Conservation (phyloP, 441 rosid species). For the Erysimum cheiri region DNA sequence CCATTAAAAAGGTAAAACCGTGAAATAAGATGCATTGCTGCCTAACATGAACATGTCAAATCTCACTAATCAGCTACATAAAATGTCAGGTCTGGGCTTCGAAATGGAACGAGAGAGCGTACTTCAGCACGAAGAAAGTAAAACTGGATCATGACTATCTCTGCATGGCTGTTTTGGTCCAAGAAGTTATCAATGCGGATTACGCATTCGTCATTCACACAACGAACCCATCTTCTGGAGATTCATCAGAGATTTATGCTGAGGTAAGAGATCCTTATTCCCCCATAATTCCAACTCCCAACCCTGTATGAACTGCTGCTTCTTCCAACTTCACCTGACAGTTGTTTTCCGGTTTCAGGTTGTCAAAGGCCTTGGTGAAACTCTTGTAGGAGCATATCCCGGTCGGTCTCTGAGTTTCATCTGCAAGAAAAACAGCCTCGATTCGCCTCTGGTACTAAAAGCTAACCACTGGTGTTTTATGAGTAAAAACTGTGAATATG, state of each 20-base stretch:
- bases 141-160: conserved; percentile 93
- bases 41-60: conserved; percentile 19
- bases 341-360: conserved; percentile 54
- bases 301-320: neutral
- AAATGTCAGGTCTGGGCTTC: conserved; percentile 94
- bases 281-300: conserved; percentile 4
- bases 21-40: neutral
- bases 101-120: conserved; percentile 99
- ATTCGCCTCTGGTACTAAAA: conserved; percentile 75
- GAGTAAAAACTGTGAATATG: neutral
- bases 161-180: conserved; percentile 98
- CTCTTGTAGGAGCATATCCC: conserved; percentile 98
- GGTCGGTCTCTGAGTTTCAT: conserved; percentile 96
- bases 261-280: conserved; percentile 60
- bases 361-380: conserved; percentile 97
- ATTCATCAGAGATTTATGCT: conserved; percentile 90
- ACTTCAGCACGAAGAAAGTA: conserved; percentile 87
- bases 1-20: conserved; percentile 83
- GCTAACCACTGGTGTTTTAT: neutral
- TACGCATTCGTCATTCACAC: conserved; percentile 99
- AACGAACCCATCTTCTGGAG: conserved; percentile 95
- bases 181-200: conserved; percentile 94
- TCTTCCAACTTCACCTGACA: conserved; percentile 34
- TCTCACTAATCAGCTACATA: conserved; percentile 38
- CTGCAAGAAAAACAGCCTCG: conserved; percentile 75